Evolutionary conservation across 192 early-diverging fungal genomes (phyloP).

Genomic region (Backusella sp.): DNA sequence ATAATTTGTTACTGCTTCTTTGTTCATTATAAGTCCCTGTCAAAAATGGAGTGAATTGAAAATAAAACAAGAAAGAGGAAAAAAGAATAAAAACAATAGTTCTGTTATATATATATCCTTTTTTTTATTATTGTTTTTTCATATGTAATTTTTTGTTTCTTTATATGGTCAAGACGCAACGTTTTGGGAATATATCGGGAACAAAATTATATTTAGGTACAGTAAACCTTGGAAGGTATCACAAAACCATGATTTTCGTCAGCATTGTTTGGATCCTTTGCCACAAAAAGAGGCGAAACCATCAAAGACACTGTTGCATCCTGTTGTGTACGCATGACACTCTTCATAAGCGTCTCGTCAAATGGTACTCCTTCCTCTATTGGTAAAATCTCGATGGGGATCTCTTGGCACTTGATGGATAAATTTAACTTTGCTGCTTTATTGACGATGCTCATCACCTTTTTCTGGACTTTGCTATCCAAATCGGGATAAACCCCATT

Average conservation of each 20-base stretch:
- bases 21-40: neutral
- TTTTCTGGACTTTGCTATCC: neutral
- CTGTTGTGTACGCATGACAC: constrained; percentile 13
- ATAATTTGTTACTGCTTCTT: constrained; percentile 12
- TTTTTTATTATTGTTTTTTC: neutral
- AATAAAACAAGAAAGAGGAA: too few species aligned
- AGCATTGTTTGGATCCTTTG: constrained; percentile 16
- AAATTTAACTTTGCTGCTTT: constrained; percentile 62
- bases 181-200: neutral
- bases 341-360: constrained; percentile 20
- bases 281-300: constrained; percentile 27
- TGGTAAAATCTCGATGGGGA: constrained; percentile 47
- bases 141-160: neutral
- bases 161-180: neutral
- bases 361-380: constrained; percentile 18
- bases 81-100: too few species aligned
- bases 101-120: too few species aligned
- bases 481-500: neutral
- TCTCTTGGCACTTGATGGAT: constrained; percentile 63
- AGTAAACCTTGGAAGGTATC: constrained; percentile 30
- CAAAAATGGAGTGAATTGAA: too few species aligned
- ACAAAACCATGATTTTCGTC: constrained; percentile 25
- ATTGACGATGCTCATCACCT: constrained; percentile 50
- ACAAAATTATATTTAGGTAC: constrained; percentile 10
- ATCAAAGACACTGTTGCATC: constrained; percentile 17